These are phyloP conservation scores for Backusella circina DNA, from an alignment of 192 early-diverging fungal genomes.

Conservation along the genomic window DNA sequence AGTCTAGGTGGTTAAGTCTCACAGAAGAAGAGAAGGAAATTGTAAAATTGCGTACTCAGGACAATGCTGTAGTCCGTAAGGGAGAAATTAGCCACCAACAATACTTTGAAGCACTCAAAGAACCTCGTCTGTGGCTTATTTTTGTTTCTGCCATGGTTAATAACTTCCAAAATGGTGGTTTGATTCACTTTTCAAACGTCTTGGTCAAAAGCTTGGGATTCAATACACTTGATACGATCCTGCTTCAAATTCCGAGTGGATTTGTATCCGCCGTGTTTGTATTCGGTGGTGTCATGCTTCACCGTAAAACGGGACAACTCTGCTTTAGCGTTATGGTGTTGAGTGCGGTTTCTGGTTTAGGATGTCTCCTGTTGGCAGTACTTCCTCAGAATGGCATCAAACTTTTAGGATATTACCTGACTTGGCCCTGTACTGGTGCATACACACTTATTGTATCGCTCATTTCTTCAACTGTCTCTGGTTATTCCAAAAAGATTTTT, in stretches of 20 bases:
- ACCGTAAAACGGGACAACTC: not conserved
- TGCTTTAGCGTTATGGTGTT: not conserved
- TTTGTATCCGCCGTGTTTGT: not conserved
- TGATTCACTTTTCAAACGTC: conserved; percentile 6
- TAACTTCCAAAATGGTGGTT: conserved; percentile 6
- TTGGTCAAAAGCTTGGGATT: conserved; percentile 19
- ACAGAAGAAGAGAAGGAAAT: conserved; percentile 23
- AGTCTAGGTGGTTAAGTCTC: not conserved
- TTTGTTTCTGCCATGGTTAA: not conserved
- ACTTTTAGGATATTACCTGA: conserved; percentile 1
- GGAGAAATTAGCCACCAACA: not conserved
- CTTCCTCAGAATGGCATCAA: not conserved
- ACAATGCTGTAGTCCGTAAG: conserved; percentile 8
- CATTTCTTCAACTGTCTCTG: not conserved
- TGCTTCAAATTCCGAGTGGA: conserved; percentile 11
- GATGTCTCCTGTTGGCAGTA: conserved; percentile 4
- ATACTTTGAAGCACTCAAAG: conserved; percentile 7
- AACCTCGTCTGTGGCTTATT: conserved; percentile 7
- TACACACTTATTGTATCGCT: not conserved
- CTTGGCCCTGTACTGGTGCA: not conserved
- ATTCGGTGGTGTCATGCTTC: not conserved
- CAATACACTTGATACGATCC: not conserved
- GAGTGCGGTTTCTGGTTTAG: not conserved
- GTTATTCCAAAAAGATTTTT: conserved; percentile 17
- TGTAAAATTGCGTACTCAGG: conserved; percentile 11